These are phyloP conservation scores for Thymus mandschuricus DNA, from an alignment of 257 asterid species.

Conservation along the genomic window DNA sequence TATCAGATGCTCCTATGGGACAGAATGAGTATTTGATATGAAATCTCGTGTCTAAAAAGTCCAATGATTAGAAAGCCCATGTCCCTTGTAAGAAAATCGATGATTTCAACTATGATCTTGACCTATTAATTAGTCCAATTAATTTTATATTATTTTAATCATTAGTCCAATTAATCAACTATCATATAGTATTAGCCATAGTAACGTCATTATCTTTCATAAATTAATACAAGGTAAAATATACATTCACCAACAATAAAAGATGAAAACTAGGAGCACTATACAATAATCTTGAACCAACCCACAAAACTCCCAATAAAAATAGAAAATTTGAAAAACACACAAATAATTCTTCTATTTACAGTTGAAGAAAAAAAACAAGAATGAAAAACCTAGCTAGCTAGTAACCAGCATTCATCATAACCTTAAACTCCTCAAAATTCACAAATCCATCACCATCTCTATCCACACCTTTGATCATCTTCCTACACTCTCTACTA, in stretches of 20 bases:
- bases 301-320: not conserved
- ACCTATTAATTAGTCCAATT: not conserved
- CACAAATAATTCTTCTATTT: not conserved
- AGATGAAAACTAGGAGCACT: not conserved
- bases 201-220: not conserved
- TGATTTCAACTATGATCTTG: not conserved
- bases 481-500: conserved; percentile 48
- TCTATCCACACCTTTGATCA: conserved; percentile 67
- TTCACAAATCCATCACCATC: conserved; percentile 75
- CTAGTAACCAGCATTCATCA: conserved; percentile 57
- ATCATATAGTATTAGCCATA: not conserved
- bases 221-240: too few species aligned
- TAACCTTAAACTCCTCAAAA: conserved; percentile 62
- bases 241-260: not conserved
- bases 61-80: too few species aligned
- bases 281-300: not conserved
- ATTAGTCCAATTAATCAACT: too few species aligned
- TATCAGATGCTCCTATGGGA: too few species aligned
- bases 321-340: not conserved
- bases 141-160: not conserved
- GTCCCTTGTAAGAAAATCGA: not conserved
- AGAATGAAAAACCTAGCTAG: not conserved
- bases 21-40: too few species aligned
- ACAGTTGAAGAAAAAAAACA: not conserved
- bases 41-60: too few species aligned